Percentiles rank a stretch among this genome's conserved stretches.
Evolutionary conservation across 2,329 filamentous ascomycete species (phyloP).

Genomic region (Penicillium sp.): DNA sequence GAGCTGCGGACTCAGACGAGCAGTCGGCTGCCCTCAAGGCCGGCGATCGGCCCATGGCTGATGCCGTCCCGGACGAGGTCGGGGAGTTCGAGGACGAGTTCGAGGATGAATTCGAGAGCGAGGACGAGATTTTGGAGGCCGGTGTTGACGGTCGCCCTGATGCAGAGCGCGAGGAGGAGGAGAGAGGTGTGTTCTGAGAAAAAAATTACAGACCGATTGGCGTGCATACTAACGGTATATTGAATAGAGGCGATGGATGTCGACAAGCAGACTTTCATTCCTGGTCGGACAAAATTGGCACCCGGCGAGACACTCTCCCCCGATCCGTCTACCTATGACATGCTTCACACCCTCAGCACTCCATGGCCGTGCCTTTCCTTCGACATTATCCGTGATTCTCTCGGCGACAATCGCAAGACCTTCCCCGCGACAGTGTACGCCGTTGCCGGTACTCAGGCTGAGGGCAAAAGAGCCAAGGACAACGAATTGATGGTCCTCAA

Average conservation of each 20-base stretch:
- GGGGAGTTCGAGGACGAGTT: constrained; percentile 72
- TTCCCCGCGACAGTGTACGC: constrained; percentile 95
- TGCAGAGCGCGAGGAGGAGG: constrained; percentile 85
- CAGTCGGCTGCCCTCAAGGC: constrained; percentile 54
- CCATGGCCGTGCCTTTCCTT: constrained; percentile 97
- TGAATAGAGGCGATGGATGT: constrained; percentile 74
- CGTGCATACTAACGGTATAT: constrained; percentile 39
- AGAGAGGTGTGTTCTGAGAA: constrained; percentile 49
- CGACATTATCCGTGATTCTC: constrained; percentile 77
- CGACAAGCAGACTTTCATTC: constrained; percentile 91
- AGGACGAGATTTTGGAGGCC: constrained; percentile 89
- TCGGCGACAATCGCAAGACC: constrained; percentile 84
- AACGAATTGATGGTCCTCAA: constrained; percentile 97
- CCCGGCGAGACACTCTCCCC: constrained; percentile 86
- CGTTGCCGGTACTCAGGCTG: constrained; percentile 90
- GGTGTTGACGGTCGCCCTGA: constrained; percentile 90
- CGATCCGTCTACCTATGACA: constrained; percentile 91
- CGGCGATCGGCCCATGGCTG: constrained; percentile 53
- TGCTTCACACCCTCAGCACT: constrained; percentile 90
- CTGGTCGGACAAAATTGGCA: constrained; percentile 84
- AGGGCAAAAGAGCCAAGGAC: constrained; percentile 66
- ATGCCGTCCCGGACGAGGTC: constrained; percentile 49
- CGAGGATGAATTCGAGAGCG: constrained; percentile 92
- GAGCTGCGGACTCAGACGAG: constrained; percentile 52
- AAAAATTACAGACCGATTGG: neutral